Conservation (phyloP, 1,139 yeast genomes). For the Geotrichum aggregatum region DNA sequence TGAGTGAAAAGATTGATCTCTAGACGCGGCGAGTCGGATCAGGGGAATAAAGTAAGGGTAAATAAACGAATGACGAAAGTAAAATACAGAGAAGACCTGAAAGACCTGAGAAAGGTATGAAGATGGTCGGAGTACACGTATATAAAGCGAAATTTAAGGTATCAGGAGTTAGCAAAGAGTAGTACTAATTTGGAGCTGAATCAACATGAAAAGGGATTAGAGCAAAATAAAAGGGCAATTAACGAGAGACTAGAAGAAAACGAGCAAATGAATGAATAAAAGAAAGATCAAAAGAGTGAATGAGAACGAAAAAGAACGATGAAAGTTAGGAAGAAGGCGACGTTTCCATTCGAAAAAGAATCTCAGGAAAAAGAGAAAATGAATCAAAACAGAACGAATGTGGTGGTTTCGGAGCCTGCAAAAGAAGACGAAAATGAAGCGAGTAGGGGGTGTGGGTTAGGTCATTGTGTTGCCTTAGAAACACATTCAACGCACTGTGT, state of each 20-base stretch:
- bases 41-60: not conserved
- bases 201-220: constrained; percentile 7
- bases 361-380: not conserved
- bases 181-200: not conserved
- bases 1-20: not conserved
- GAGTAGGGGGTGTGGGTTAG: constrained; percentile 7
- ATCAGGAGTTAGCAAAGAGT: not conserved
- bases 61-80: constrained; percentile 1
- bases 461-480: constrained; percentile 3
- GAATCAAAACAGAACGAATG: not conserved
- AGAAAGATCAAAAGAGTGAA: constrained; percentile 3
- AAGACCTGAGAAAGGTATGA: not conserved
- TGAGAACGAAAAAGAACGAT: not conserved
- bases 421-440: not conserved
- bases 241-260: constrained; percentile 2
- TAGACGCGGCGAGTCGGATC: not conserved
- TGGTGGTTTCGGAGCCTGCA: not conserved
- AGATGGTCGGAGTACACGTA: constrained; percentile 2
- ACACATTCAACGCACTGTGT: not conserved
- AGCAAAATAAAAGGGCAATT: constrained; percentile 9
- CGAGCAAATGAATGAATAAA: not conserved
- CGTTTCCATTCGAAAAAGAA: not conserved
- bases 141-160: constrained; percentile 2
- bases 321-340: not conserved
- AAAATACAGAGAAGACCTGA: not conserved